Conservation (phyloP, 768 basidiomycete species). For the Collybia nuda region DNA sequence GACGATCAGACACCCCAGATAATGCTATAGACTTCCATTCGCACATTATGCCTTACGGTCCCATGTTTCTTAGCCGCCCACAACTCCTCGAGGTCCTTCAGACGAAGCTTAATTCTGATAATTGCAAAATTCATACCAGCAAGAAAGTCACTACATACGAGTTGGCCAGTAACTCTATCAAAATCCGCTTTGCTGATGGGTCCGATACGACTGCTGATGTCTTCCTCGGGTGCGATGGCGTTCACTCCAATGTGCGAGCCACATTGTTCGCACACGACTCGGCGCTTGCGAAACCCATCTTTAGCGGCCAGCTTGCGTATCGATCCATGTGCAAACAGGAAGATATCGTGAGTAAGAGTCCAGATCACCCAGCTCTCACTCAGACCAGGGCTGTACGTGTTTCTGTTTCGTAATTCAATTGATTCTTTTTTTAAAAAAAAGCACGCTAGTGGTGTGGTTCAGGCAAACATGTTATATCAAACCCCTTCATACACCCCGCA, state of each 20-base stretch:
- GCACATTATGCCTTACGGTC: constrained; percentile 27
- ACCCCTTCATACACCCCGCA: too few species aligned
- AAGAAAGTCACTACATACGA: constrained; percentile 15
- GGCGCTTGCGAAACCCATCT: too few species aligned
- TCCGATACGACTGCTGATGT: constrained; percentile 30
- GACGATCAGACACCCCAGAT: constrained; percentile 21
- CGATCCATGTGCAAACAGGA: too few species aligned
- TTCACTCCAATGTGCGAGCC: constrained; percentile 25
- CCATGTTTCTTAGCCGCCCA: constrained; percentile 18
- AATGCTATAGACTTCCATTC: constrained; percentile 22
- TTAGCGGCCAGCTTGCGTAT: too few species aligned
- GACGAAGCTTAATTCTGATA: constrained; percentile 13
- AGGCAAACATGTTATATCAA: too few species aligned
- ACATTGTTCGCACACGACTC: constrained; percentile 11
- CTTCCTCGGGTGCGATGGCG: constrained; percentile 41
- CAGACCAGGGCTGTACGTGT: too few species aligned
- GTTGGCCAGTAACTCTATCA: constrained; percentile 7
- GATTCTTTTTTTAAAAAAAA: too few species aligned
- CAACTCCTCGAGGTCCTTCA: constrained; percentile 22
- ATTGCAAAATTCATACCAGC: constrained; percentile 23
- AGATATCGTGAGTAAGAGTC: too few species aligned
- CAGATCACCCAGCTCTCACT: too few species aligned
- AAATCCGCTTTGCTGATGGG: constrained; percentile 21
- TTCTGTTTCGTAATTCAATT: too few species aligned
- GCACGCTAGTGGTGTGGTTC: too few species aligned